Evolutionary conservation across 805 yeast genomes (phyloP).

Genomic region (Kluyveromyces nonfermentans): DNA sequence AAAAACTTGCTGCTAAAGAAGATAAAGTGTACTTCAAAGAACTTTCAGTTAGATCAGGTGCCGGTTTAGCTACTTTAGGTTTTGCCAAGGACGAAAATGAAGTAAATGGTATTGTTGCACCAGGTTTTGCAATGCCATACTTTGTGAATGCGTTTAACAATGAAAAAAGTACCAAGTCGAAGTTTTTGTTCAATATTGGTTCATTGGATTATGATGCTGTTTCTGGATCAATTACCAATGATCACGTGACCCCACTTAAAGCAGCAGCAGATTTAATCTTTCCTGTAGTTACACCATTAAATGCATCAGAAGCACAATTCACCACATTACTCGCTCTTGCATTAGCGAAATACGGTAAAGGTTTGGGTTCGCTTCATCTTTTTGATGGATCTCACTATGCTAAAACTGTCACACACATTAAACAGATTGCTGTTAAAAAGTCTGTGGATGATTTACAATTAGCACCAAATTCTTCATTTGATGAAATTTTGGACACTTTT

Average conservation of each 20-base stretch:
- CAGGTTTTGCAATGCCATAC: constrained; percentile 57
- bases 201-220: constrained; percentile 61
- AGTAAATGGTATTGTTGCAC: constrained; percentile 40
- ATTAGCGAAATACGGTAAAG: constrained; percentile 37
- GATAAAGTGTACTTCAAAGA: constrained; percentile 20
- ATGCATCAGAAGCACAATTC: constrained; percentile 55
- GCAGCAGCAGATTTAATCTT: constrained; percentile 54
- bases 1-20: constrained; percentile 41
- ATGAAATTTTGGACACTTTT: constrained; percentile 20
- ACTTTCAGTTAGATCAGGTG: constrained; percentile 73
- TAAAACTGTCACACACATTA: constrained; percentile 15
- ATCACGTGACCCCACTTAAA: constrained; percentile 51
- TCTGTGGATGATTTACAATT: constrained; percentile 8
- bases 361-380: constrained; percentile 50
- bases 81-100: constrained; percentile 34
- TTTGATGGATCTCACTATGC: constrained; percentile 64
- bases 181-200: constrained; percentile 64
- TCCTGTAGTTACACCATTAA: constrained; percentile 62
- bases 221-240: constrained; percentile 46
- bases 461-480: constrained; percentile 14
- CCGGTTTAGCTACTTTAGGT: constrained; percentile 71
- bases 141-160: constrained; percentile 52
- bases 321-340: constrained; percentile 55
- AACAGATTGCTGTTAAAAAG: constrained; percentile 10
- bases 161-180: constrained; percentile 32